Evolutionary conservation across 2,329 filamentous ascomycete genomes (phyloP).

Genomic region (Neonectria ditissima): DNA sequence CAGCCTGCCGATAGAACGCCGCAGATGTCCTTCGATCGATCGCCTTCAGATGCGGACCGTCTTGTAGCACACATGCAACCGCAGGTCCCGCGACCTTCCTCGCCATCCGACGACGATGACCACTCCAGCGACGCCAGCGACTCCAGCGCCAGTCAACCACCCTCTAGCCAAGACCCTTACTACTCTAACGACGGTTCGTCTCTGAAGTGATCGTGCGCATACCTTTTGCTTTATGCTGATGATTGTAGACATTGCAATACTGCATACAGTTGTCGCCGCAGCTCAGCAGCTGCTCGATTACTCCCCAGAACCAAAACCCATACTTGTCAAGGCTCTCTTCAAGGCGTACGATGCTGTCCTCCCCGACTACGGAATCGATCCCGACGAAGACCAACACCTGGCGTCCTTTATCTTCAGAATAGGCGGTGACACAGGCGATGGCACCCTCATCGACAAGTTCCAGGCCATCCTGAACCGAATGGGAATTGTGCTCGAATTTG

Average conservation of each 20-base stretch:
- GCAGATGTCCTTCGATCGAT: conserved; percentile 37
- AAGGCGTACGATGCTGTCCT: conserved; percentile 82
- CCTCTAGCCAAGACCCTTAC: conserved; percentile 53
- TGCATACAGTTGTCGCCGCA: conserved; percentile 80
- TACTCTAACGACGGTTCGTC: conserved; percentile 71
- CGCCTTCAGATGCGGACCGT: conserved; percentile 37
- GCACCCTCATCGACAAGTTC: conserved; percentile 76
- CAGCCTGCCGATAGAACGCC: conserved; percentile 46
- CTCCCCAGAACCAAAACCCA: conserved; percentile 69
- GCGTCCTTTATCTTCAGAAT: conserved; percentile 84
- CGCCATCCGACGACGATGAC: conserved; percentile 47
- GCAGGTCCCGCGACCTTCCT: conserved; percentile 36
- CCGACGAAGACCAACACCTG: conserved; percentile 80
- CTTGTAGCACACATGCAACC: conserved; percentile 47
- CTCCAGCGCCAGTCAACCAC: conserved; percentile 44
- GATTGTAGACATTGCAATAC: conserved; percentile 78
- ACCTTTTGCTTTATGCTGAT: conserved; percentile 25
- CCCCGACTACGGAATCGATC: conserved; percentile 75
- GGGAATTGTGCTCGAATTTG: conserved; percentile 78
- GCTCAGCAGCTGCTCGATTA: conserved; percentile 74
- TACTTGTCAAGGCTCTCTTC: conserved; percentile 83
- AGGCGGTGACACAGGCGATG: conserved; percentile 70
- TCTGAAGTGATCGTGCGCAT: neutral
- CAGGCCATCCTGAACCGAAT: conserved; percentile 74
- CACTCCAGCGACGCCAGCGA: conserved; percentile 44